Evolutionary conservation across 177 flowering plant genomes (phyloP), one percentile per base, ranked within the genome.

Genomic region (Vitis hybrid): DNA sequence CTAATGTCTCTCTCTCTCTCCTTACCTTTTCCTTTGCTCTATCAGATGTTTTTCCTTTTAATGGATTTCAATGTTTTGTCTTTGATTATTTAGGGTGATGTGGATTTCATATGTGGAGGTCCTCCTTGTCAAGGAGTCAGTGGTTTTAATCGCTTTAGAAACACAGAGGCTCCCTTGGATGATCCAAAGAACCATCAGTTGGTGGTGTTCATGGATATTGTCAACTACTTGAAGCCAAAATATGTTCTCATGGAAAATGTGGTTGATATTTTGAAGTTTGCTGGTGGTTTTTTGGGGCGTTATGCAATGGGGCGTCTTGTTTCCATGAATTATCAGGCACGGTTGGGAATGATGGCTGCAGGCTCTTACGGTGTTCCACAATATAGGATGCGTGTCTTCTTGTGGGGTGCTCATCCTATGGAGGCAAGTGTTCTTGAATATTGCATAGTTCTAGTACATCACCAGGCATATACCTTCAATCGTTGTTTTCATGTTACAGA

Each of bases 121-220:
- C 97, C 98, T 17, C 97, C 97, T 3, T 94, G 98, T 44, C 97
- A 94, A 70, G 97, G 97, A 0, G 75, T 92, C 1, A 94, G 98
- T 79, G 96, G 96, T 0, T 89, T 88, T 55, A 92, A 94, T 33
- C 78, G 97, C 0, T 92, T 92, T 51, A 79, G 98, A 59, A 78
- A 88, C 49, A 58, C 8, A 3, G 65, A 77, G 0, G 67, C 73
- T 11, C 97, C 97, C 0, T 49, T 92, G 1, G 77, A 77, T 1
- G 98, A 92, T 71, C 72, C 73, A 1, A 92, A 90, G 52, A 95
- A 92, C 62, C 71, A 75, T 1, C 97, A 95, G 51, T 77, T 92
- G 49, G 20, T 80, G 2, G 92, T 92, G 1, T 95, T 55, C 33
- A 92, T 95, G 97, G 84, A 90, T 13, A 75, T 92, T 9, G 91